Conservation (phyloP, 1,284 basidiomycete species). For the Trichosporon coremiiforme region DNA sequence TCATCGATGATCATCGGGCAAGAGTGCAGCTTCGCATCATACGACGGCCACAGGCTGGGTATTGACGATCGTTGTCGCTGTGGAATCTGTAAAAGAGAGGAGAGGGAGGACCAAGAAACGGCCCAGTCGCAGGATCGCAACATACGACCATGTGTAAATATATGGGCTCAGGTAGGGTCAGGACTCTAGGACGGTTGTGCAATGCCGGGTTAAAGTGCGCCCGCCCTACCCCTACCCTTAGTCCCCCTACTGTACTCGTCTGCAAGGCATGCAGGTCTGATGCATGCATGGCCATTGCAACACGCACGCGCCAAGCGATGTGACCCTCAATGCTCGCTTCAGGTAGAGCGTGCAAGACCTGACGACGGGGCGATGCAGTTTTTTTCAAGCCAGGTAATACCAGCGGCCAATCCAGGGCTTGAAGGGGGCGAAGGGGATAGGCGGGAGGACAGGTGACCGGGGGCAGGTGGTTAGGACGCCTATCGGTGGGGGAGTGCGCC, state of each 20-base stretch:
- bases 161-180: neutral
- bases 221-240: neutral
- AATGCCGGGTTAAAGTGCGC: slow-evolving; percentile 11
- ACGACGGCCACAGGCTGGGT: neutral
- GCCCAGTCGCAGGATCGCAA: neutral
- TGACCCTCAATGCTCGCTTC: neutral
- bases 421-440: neutral
- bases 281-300: neutral
- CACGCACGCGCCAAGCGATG: neutral
- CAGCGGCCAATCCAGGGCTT: neutral
- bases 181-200: neutral
- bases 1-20: no score
- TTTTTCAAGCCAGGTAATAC: neutral
- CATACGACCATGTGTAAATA: neutral
- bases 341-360: neutral
- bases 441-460: neutral
- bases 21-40: no score
- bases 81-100: neutral
- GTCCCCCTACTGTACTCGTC: no score
- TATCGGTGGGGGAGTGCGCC: neutral
- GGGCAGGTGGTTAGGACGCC: neutral
- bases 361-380: slow-evolving; percentile 4
- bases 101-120: no score
- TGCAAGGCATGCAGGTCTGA: no score
- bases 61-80: neutral